Base-by-base conservation (phyloP, 2,329 filamentous ascomycete species). In the Alternaria sp. region DNA sequence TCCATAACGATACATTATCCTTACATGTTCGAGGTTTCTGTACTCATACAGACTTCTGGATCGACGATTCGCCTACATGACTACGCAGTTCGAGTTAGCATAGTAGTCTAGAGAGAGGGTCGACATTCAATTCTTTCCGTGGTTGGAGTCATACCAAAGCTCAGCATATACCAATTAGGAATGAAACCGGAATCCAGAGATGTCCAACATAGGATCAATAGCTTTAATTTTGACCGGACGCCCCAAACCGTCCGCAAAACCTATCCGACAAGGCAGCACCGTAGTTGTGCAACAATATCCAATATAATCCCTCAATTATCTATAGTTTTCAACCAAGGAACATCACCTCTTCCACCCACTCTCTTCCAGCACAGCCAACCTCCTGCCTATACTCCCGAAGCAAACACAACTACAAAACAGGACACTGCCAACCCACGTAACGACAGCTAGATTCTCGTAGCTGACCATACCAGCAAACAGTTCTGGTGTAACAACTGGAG, bases 371-470 rank as follows among this genome's bases (percentile, higher is more conserved):
- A 77, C 67, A 8, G 90, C 89, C 66, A 98, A 80, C 63, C 92
- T 85, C 64, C 95, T 85, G 12, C 95, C 95, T 74, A 99, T 93
- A 75, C 97, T 98, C 11, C 95, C 95, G 83, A 99, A 97, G 80
- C 94, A 97, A 10, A 98, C 88, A 69, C 92, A 93, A 73, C 92
- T 96, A 80, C 95, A 97, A 77, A 97, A 99, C 52, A 99, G 81
- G 27, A 98, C 93, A 74, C 93, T 97, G 25, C 94, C 85, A 73
- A 97, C 90, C 94, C 95, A 99, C 5, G 93, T 92, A 12, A 89
- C 90, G 18, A 91, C 86, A 59, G 91, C 92, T 1, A 93, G 78
- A 7, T 83, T 88, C 69, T 92, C 87, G 53, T 88, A 85, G 54
- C 82, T 86, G 59, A 85, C 86, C 61, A 86, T 82, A 46, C 85